A percentile compares a stretch with the other conserved stretches of the same genome.
phyloP scores from a whole-genome alignment of 169 alveolate genomes.

The Cryptosporidium muris region DNA sequence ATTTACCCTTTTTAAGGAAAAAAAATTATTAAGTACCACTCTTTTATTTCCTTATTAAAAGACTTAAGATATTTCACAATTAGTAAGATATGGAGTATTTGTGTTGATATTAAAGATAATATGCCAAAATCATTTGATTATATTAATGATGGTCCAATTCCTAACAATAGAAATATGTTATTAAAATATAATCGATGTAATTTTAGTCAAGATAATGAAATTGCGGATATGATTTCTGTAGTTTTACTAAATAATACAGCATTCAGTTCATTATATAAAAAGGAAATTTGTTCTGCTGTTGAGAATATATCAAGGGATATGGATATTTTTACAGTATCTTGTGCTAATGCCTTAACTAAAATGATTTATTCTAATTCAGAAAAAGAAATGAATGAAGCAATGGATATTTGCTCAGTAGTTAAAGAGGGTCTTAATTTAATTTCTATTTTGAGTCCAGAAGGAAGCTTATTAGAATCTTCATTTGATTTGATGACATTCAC shows the following conservation, averaged over 20 bases:
- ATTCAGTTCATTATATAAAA: background rate
- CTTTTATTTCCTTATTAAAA: slow-evolving; percentile 7
- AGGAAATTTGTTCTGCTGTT: too few relatives aligned
- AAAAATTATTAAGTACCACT: slow-evolving; percentile 34
- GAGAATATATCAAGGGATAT: too few relatives aligned
- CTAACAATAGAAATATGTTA: background rate
- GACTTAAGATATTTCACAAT: slow-evolving; percentile 44
- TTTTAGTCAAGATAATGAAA: background rate
- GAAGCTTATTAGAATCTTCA: background rate
- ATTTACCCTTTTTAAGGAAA: slow-evolving; percentile 8
- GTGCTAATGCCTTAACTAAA: too few relatives aligned
- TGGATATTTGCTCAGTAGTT: too few relatives aligned
- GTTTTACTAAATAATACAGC: background rate
- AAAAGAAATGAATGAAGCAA: too few relatives aligned
- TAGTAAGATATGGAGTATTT: slow-evolving; percentile 32
- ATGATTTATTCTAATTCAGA: too few relatives aligned
- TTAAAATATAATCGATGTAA: slow-evolving; percentile 28
- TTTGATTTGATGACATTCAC: too few relatives aligned
- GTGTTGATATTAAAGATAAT: slow-evolving; percentile 7
- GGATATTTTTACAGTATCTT: too few relatives aligned
- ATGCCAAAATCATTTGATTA: slow-evolving; percentile 13
- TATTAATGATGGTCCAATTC: background rate
- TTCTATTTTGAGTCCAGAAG: too few relatives aligned
- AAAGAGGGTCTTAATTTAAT: too few relatives aligned
- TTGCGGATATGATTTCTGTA: slow-evolving; percentile 15